Conservation (phyloP, 1,284 basidiomycete genomes). For the Phylloboletellus chloephorus region DNA sequence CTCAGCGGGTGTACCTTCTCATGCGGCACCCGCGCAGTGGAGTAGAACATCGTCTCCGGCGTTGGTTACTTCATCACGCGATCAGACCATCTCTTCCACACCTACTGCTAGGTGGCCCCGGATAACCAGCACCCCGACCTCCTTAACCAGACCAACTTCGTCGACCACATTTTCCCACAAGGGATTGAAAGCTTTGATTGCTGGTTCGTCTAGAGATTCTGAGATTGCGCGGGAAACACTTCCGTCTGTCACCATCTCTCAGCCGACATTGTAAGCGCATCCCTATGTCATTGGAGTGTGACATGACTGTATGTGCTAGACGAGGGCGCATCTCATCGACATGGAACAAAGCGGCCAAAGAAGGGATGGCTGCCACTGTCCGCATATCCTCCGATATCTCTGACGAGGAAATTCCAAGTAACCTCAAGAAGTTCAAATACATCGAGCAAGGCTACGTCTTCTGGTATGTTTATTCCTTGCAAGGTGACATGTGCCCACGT, state of each 20-base stretch:
- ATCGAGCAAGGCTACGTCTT: slow-evolving; percentile 47
- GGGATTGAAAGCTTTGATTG: slow-evolving; percentile 3
- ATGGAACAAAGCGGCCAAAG: slow-evolving; percentile 40
- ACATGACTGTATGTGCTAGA: slow-evolving; percentile 15
- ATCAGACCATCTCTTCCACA: slow-evolving; percentile 15
- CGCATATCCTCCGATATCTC: slow-evolving; percentile 45
- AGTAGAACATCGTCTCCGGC: slow-evolving; percentile 18
- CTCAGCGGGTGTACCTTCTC: slow-evolving; percentile 2
- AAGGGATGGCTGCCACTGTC: slow-evolving; percentile 39
- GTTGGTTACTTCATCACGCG: slow-evolving; percentile 12
- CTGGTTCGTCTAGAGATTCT: slow-evolving; percentile 11
- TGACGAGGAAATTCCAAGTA: slow-evolving; percentile 41
- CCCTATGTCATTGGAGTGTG: background rate
- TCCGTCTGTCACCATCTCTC: slow-evolving; percentile 18
- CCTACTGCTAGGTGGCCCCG: slow-evolving; percentile 13
- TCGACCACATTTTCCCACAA: slow-evolving; percentile 10
- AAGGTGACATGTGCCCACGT: slow-evolving; percentile 6
- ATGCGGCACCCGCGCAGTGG: slow-evolving; percentile 6
- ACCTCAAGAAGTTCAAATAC: slow-evolving; percentile 43
- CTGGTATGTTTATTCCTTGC: slow-evolving; percentile 27
- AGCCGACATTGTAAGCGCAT: slow-evolving; percentile 25
- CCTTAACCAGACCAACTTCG: slow-evolving; percentile 11
- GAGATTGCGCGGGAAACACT: slow-evolving; percentile 7
- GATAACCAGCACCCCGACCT: slow-evolving; percentile 6
- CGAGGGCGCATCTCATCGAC: slow-evolving; percentile 31